Percentiles rank a stretch among this genome's conserved stretches.
These are phyloP conservation scores for Gracilariopsis chorda DNA, from an alignment of 23 red algal species.

Conservation along the genomic window DNA sequence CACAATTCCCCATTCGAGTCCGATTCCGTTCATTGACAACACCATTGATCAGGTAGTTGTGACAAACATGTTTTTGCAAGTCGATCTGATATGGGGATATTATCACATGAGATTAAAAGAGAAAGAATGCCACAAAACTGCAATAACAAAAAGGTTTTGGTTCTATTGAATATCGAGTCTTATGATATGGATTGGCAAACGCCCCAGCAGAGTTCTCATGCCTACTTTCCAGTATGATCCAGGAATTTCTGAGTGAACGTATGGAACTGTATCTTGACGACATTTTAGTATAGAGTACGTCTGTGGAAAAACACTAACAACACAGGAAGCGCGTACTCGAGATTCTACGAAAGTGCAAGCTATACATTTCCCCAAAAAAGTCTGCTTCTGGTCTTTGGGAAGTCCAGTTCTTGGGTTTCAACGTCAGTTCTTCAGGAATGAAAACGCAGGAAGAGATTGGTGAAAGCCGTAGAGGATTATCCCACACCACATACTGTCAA, in stretches of 20 bases:
- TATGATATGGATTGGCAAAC: not conserved
- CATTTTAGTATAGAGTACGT: not conserved
- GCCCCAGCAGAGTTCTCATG: not conserved
- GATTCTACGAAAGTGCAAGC: not conserved
- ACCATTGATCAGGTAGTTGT: not conserved
- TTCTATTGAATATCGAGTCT: not conserved
- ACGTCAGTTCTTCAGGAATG: not conserved
- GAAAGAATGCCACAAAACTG: not conserved
- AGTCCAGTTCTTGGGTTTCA: not conserved
- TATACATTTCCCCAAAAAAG: not conserved
- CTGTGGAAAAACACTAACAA: not conserved
- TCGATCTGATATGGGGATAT: slow-evolving; percentile 11
- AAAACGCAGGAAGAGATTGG: not conserved
- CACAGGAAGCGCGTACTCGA: not conserved
- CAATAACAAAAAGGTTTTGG: not conserved
- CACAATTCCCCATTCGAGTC: not conserved
- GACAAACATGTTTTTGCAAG: not conserved
- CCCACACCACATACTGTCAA: not conserved
- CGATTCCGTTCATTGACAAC: not conserved
- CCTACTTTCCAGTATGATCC: not conserved
- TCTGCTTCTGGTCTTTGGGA: not conserved
- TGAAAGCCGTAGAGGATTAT: not conserved
- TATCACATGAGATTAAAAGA: slow-evolving; percentile 8
- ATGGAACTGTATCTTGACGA: not conserved
- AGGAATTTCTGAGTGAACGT: not conserved